A percentile compares a stretch with the other conserved stretches of the same genome.
Evolutionary conservation across 148 eudicot species (phyloP).

Genomic region (Chenopodium berlandieri): DNA sequence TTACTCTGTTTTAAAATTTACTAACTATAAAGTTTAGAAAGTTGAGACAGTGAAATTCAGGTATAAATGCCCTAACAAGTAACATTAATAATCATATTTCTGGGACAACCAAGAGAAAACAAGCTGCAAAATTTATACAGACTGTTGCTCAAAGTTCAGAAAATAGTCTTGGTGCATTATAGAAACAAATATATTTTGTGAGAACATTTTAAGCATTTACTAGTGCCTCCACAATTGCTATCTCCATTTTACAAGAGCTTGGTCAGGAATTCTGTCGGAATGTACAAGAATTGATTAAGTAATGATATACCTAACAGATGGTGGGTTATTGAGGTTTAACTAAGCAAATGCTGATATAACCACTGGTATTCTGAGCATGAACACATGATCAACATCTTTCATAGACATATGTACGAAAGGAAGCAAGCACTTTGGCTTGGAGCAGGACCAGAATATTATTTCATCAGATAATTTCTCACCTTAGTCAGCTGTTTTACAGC

Average conservation of each 20-base stretch:
- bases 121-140: background rate
- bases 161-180: background rate
- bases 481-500: conserved; percentile 78
- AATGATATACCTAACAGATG: background rate
- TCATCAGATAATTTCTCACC: conserved; percentile 42
- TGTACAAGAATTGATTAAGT: background rate
- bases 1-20: background rate
- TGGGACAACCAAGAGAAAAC: background rate
- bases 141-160: background rate
- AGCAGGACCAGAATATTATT: background rate
- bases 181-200: too few relatives aligned
- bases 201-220: background rate
- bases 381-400: background rate
- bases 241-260: background rate
- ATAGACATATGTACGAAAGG: background rate
- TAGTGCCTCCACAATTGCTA: background rate
- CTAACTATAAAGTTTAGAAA: too few relatives aligned
- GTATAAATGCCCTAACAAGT: background rate
- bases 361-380: background rate
- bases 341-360: background rate
- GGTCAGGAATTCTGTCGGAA: background rate
- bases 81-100: background rate
- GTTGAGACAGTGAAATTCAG: background rate
- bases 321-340: background rate
- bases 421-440: background rate